Evolutionary conservation across 1,284 basidiomycete genomes (phyloP).

Genomic region (Malassezia slooffiae): DNA sequence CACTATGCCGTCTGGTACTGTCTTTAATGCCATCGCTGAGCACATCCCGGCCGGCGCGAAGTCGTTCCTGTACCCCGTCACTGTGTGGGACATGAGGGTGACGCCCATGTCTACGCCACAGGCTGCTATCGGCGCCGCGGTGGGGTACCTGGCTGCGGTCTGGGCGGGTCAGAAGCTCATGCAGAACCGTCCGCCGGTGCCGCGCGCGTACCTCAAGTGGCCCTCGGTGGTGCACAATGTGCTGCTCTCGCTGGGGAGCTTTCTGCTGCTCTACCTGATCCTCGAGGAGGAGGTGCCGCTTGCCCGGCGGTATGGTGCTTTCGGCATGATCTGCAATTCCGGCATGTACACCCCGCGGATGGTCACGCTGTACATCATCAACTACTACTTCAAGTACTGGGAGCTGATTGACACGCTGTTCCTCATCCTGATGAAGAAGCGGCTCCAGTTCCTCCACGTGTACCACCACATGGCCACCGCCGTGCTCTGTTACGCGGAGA

Average conservation of each 20-base stretch:
- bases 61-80: too few species aligned
- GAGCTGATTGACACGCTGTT: conserved; percentile 92
- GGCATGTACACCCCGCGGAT: neutral
- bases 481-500: conserved; percentile 80
- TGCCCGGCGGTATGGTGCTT: conserved; percentile 24
- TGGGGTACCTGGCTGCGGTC: conserved; percentile 73
- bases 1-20: too few species aligned
- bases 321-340: conserved; percentile 60
- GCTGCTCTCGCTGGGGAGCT: conserved; percentile 69
- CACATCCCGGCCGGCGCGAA: too few species aligned
- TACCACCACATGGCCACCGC: conserved; percentile 99
- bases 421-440: conserved; percentile 96
- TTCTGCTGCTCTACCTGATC: conserved; percentile 71
- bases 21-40: too few species aligned
- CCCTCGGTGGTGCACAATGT: conserved; percentile 90
- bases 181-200: conserved; percentile 56
- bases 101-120: conserved; percentile 38
- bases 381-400: conserved; percentile 56
- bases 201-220: conserved; percentile 52
- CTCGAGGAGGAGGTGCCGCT: conserved; percentile 55
- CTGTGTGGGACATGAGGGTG: too few species aligned
- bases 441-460: conserved; percentile 80
- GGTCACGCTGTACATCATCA: conserved; percentile 68
- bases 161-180: conserved; percentile 77
- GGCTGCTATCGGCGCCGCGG: conserved; percentile 51